Evolutionary conservation across 176 grass and related monocot genomes (phyloP).

Genomic region (Oryza coarctata): DNA sequence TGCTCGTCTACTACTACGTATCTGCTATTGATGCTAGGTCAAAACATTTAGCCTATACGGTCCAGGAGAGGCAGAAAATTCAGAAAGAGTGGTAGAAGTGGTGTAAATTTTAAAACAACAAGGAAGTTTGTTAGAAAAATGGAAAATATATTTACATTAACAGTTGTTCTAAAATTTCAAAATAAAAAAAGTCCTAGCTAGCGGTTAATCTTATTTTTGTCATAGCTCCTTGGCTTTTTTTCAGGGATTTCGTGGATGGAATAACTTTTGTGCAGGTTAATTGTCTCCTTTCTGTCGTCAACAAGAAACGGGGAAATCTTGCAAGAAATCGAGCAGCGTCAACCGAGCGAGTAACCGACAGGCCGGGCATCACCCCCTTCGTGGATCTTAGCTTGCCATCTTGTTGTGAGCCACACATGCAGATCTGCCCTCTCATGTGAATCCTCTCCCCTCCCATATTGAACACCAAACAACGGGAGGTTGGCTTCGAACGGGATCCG

Average conservation of each 20-base stretch:
- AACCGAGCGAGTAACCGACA: conserved; percentile 1
- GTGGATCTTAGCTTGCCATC: not conserved
- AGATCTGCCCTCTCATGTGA: not conserved
- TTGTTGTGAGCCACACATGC: not conserved
- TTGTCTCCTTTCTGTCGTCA: not conserved
- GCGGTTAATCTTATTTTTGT: no score
- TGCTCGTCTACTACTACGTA: not conserved
- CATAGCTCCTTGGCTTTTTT: not conserved
- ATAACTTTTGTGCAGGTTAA: not conserved
- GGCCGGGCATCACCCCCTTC: not conserved
- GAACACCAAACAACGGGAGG: not conserved
- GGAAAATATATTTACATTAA: no score
- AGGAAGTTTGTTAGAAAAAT: no score
- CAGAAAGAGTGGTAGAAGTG: not conserved
- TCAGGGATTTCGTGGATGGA: not conserved
- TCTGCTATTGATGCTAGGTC: not conserved
- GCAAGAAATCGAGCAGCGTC: not conserved
- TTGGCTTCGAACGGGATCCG: not conserved
- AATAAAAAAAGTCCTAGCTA: no score
- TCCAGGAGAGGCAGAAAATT: not conserved
- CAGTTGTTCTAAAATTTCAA: no score
- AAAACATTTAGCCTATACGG: not conserved
- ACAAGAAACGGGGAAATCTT: not conserved
- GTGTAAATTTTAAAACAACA: not conserved
- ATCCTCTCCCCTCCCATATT: not conserved